A percentile compares a stretch with the other conserved stretches of the same genome.
phyloP scores from a whole-genome alignment of 306 rosid species.

The Cajanus cajan region DNA sequence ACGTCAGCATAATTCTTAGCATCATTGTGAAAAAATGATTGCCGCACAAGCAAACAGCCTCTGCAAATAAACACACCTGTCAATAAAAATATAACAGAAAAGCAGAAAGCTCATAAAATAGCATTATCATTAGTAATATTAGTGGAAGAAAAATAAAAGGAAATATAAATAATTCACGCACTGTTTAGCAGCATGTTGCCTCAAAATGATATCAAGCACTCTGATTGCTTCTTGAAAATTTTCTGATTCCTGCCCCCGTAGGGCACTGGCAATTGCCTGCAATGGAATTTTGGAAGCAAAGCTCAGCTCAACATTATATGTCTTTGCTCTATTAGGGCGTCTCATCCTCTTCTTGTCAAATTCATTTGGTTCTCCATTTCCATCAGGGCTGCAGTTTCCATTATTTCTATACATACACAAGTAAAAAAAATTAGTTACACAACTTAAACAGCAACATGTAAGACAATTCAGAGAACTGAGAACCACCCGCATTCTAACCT shows the following conservation, averaged over 20 bases:
- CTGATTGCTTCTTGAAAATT: constrained; percentile 85
- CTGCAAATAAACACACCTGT: constrained; percentile 38
- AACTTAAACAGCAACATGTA: not conserved
- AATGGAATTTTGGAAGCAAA: constrained; percentile 82
- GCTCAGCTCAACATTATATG: constrained; percentile 74
- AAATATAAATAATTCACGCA: constrained; percentile 33
- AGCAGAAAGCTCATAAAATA: not conserved
- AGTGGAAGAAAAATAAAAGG: not conserved
- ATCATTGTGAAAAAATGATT: constrained; percentile 78
- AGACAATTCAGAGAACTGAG: not conserved
- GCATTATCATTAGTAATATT: not conserved
- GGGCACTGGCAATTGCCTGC: constrained; percentile 74
- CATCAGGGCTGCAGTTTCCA: constrained; percentile 62
- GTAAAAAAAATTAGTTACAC: not conserved
- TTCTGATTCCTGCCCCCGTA: constrained; percentile 82
- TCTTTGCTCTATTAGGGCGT: constrained; percentile 59
- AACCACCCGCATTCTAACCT: constrained; percentile 43
- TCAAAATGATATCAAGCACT: constrained; percentile 75
- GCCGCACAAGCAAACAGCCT: constrained; percentile 92
- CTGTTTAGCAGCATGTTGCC: constrained; percentile 97
- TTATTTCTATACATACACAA: constrained; percentile 43
- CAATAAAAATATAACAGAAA: not conserved
- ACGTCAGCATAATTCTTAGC: constrained; percentile 59
- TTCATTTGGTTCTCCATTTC: constrained; percentile 56
- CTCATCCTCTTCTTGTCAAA: constrained; percentile 72